Evolutionary conservation across 208 protist species (phyloP).

Genomic region (Strigomonas culicis): DNA sequence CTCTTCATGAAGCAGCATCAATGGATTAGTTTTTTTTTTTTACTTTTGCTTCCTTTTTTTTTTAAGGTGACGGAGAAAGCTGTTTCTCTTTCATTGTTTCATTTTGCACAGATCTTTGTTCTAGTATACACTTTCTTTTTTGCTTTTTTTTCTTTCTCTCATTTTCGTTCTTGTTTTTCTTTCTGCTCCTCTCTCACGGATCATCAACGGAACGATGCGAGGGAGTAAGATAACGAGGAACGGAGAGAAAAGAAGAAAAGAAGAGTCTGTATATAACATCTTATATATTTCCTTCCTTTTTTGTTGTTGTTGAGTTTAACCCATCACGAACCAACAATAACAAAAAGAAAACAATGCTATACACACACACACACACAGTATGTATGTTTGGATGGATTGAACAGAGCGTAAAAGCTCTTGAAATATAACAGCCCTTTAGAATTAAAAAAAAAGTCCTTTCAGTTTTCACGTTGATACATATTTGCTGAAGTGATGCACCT

Average conservation of each 20-base stretch:
- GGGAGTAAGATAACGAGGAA: no score
- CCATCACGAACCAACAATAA: not conserved
- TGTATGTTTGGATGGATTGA: not conserved
- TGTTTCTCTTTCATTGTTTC: not conserved
- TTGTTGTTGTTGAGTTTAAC: not conserved
- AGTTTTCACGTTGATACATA: no score
- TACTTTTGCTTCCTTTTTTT: not conserved
- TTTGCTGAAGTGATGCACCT: no score
- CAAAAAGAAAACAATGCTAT: not conserved
- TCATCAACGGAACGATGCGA: no score
- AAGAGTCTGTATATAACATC: not conserved
- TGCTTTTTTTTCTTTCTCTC: slow-evolving; percentile 10
- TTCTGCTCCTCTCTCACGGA: not conserved
- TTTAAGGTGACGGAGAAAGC: not conserved
- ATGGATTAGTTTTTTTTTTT: no score
- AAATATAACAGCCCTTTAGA: not conserved
- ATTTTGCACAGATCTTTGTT: not conserved
- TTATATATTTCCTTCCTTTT: not conserved
- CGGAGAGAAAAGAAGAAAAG: not conserved
- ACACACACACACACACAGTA: not conserved
- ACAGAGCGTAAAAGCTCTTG: not conserved
- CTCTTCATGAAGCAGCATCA: no score
- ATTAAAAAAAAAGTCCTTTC: not conserved
- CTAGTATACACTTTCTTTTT: slow-evolving; percentile 1
- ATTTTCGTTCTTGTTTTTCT: not conserved